Evolutionary conservation across 192 early-diverging fungal genomes (phyloP), one percentile per base, ranked within the genome.

Genomic region (Chytriomyces sp.): DNA sequence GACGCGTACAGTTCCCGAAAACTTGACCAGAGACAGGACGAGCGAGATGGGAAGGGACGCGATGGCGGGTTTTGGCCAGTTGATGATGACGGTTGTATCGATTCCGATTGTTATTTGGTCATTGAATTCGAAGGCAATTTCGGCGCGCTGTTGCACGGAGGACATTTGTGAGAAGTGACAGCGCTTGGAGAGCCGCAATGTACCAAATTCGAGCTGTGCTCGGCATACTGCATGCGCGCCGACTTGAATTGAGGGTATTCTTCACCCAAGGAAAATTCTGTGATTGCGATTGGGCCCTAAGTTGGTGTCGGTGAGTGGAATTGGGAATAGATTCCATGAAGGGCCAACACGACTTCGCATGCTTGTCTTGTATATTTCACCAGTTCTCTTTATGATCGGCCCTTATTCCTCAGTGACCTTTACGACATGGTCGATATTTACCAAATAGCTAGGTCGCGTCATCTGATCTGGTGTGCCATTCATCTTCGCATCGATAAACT

Each of bases 51-150:
- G 98, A 22, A 99, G 78, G 5, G 95, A 93, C 3, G 96, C 98
- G 64, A 95, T 91, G 28, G 84, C 77, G 14, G 89, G 82, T 57
- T 88, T 91, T 7, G 98, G 98, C 98, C 96, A 98, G 78, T 99
- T 99, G 57, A 99, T 85, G 39, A 98, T 79, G 22, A 98, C 81
- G 38, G 90, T 91, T 2, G 96, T 98, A 74, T 98, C 91, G 60
- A 99, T 85, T 0, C 94, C 95, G 33, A 99, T 75, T 32, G 93
- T 92, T n/a, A 99, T 83, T 65, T 98, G 93, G 78, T 99, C 95
- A 59, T 92, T 86, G 59, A 93, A 93, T 54, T 91, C 87, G 59
- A 98, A 90, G 37, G 90, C 90, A 26, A 98, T 82, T 67, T 93
- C 90, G n/a, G 88, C 89, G 17, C 87, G 60, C 88, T 90, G 64